A percentile compares a stretch with the other conserved stretches of the same genome.
Evolutionary conservation across 2,329 filamentous ascomycete species (phyloP).

Genomic region (Magnaporthiopsis poae): DNA sequence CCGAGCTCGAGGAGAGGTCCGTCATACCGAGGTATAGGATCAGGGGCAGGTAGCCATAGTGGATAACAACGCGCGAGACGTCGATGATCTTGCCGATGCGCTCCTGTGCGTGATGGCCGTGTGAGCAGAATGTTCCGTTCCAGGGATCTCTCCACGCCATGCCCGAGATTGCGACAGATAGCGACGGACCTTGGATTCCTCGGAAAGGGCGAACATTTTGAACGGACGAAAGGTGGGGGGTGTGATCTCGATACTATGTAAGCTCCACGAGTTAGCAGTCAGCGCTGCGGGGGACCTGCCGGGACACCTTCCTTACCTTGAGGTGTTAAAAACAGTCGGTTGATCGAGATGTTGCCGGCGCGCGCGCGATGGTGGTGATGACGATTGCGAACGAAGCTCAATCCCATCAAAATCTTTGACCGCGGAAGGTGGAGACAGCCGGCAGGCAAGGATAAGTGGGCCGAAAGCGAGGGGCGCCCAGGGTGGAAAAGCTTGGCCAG

Average conservation of each 20-base stretch:
- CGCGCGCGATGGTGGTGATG: background rate
- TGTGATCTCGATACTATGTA: background rate
- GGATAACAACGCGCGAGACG: slow-evolving; percentile 81
- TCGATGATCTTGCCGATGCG: slow-evolving; percentile 96
- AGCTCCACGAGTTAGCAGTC: background rate
- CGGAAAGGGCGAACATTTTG: slow-evolving; percentile 64
- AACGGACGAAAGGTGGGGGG: slow-evolving; percentile 3
- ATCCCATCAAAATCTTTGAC: background rate
- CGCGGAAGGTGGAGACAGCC: background rate
- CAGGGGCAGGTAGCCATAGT: slow-evolving; percentile 95
- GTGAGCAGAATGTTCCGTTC: background rate
- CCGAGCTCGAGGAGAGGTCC: background rate
- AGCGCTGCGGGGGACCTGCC: too few relatives aligned
- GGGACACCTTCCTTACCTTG: background rate
- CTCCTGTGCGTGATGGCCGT: slow-evolving; percentile 50
- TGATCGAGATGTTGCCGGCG: background rate
- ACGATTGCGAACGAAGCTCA: background rate
- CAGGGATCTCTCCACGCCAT: background rate
- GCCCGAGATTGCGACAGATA: slow-evolving; percentile 10
- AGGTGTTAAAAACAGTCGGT: background rate
- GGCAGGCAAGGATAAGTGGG: background rate
- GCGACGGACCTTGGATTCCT: slow-evolving; percentile 79
- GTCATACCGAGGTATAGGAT: slow-evolving; percentile 86
- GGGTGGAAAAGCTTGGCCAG: background rate
- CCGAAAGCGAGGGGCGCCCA: background rate